Evolutionary conservation across 2,329 filamentous ascomycete genomes (phyloP).

Genomic region (Magnaporthiopsis poae): DNA sequence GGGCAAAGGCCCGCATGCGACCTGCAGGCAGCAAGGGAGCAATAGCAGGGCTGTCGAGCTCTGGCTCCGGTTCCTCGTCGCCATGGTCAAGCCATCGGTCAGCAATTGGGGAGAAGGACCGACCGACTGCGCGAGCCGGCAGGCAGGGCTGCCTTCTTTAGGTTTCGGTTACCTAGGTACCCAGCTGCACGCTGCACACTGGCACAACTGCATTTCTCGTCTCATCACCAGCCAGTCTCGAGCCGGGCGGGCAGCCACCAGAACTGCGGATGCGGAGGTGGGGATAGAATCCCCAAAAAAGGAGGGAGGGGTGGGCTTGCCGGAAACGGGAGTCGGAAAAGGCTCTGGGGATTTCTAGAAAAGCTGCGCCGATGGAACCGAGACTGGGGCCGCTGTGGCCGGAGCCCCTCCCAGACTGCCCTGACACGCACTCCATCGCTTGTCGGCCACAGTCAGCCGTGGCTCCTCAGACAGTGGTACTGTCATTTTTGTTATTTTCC

Average conservation of each 20-base stretch:
- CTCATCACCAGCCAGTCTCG: no score
- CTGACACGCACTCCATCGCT: neutral
- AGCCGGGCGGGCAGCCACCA: no score
- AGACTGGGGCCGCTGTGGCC: neutral
- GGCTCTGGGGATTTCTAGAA: neutral
- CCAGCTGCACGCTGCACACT: no score
- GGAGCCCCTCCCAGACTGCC: neutral
- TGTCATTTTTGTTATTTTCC: neutral
- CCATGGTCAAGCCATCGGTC: neutral
- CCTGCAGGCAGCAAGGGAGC: neutral
- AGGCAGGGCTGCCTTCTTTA: neutral
- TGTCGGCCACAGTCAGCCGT: neutral
- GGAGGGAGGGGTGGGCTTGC: no score
- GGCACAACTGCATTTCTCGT: no score
- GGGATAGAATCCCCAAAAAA: neutral
- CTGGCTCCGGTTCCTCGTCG: neutral
- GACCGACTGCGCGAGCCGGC: neutral
- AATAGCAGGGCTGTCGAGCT: neutral
- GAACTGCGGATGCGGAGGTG: neutral
- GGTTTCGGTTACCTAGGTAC: no score
- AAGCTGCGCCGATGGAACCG: neutral
- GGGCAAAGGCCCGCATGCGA: neutral
- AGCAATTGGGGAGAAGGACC: neutral
- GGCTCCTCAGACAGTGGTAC: no score
- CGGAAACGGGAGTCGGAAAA: neutral